phyloP scores from a whole-genome alignment of 306 rosid species.

The Echinosophora koreensis region DNA sequence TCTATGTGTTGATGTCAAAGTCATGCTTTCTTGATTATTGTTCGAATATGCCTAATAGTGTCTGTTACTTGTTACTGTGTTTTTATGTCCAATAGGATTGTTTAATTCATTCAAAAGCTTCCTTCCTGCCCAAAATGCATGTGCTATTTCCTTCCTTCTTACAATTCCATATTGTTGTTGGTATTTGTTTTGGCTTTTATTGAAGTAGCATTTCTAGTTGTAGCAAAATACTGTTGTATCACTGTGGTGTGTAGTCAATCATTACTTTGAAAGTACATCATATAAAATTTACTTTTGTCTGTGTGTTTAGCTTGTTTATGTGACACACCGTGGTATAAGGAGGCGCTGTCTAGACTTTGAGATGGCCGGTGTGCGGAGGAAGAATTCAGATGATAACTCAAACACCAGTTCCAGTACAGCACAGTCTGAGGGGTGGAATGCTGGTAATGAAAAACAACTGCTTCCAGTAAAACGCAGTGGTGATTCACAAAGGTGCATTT shows the following conservation, averaged over 20 bases:
- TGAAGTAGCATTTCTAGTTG: slow-evolving; percentile 6
- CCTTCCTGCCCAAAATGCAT: not conserved
- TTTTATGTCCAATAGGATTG: slow-evolving; percentile 11
- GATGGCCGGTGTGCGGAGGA: slow-evolving; percentile 64
- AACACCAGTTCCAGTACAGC: slow-evolving; percentile 52
- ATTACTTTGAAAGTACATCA: slow-evolving; percentile 3
- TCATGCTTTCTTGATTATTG: not conserved
- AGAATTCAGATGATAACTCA: slow-evolving; percentile 57
- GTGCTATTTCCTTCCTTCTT: not conserved
- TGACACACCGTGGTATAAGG: slow-evolving; percentile 70
- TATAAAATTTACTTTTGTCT: slow-evolving; percentile 26
- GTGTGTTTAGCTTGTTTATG: slow-evolving; percentile 63
- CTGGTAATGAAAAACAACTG: slow-evolving; percentile 56
- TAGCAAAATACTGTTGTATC: slow-evolving; percentile 19
- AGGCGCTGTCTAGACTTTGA: slow-evolving; percentile 92
- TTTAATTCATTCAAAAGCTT: slow-evolving; percentile 4
- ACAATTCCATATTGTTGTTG: slow-evolving; percentile 1
- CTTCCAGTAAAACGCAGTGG: slow-evolving; percentile 55
- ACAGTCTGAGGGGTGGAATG: slow-evolving; percentile 59
- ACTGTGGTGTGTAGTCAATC: not conserved
- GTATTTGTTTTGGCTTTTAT: slow-evolving; percentile 2
- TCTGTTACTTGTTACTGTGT: not conserved
- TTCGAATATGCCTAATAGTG: slow-evolving; percentile 4
- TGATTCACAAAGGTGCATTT: slow-evolving; percentile 56
- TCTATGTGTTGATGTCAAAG: not conserved